Evolutionary conservation across 2,329 filamentous ascomycete genomes (phyloP), one percentile per base, ranked within the genome.

Genomic region (Elsinoe batatas): DNA sequence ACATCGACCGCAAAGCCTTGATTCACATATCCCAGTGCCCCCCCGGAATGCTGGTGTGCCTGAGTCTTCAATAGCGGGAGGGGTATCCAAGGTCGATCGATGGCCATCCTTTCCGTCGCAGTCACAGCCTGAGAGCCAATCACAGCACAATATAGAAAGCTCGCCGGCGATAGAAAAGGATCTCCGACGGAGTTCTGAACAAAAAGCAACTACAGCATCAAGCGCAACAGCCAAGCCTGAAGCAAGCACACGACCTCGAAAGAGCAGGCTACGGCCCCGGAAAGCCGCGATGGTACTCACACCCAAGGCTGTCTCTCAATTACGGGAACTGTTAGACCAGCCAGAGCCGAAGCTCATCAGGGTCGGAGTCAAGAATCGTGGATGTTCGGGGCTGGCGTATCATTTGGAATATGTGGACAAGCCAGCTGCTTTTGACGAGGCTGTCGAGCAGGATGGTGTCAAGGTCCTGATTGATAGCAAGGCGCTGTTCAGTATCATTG

Each of bases 391-490:
- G 13, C 75, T 97, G 62, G 86, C 91, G 32, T 98, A 98, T 69
- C 83, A 96, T 67, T 76, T 98, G 26, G 91, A 97, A 72, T 98
- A 91, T 64, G 91, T 97, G 50, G 91, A 97, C 64, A 91, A 91
- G 76, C 81, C 91, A 0, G 89, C 84, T 3, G 76, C 80, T 36
- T 91, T 97, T 64, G 93, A 98, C 65, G 93, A 98, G 71, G 79
- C 84, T 53, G 89, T 98, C 1, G 91, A 94, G 68, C 93, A 98
- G 69, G 93, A 97, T 65, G 93, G 91, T 0, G 91, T 98, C 57
- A 91, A 88, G 72, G 91, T 98, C 33, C 71, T 97, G 68, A 93
- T 98, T 57, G 93, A 98, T 71, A 95, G 88, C 77, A 97, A 96
- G 76, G 93, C 93, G 40, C 75, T 98, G 50, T 91, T 98, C 69